Conservation (phyloP, 768 basidiomycete genomes). For the Sistotremastrum suecicum region DNA sequence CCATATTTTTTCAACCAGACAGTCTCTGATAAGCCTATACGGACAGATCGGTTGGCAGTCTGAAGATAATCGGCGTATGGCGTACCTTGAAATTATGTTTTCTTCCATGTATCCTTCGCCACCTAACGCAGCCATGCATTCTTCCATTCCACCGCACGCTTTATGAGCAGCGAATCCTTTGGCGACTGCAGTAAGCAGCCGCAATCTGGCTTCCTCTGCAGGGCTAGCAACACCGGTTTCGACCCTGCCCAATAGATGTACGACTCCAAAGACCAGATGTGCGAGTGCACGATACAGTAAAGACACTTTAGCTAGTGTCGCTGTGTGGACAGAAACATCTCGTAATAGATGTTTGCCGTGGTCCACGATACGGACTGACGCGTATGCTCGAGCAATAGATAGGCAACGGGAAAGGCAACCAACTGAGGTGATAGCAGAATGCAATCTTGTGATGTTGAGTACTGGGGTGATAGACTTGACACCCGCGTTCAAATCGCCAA, state of each 20-base stretch:
- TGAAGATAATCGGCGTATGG: background rate
- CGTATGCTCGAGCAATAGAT: constrained; percentile 50
- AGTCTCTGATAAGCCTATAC: constrained; percentile 43
- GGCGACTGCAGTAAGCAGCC: constrained; percentile 52
- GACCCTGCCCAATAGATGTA: constrained; percentile 42
- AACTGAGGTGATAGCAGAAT: constrained; percentile 42
- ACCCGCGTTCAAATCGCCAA: constrained; percentile 45
- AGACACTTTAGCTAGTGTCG: constrained; percentile 44
- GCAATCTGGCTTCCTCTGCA: constrained; percentile 37
- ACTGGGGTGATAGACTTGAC: constrained; percentile 56
- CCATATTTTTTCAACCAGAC: constrained; percentile 71
- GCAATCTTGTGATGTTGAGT: constrained; percentile 64
- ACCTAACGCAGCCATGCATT: constrained; percentile 60
- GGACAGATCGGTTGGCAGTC: background rate
- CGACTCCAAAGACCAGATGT: constrained; percentile 48
- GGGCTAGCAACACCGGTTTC: constrained; percentile 39
- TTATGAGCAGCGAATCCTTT: constrained; percentile 63
- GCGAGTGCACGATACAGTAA: constrained; percentile 51
- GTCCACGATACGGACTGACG: constrained; percentile 41
- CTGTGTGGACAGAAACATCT: constrained; percentile 48
- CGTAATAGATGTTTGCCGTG: constrained; percentile 34
- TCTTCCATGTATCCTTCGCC: constrained; percentile 81
- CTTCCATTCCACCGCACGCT: constrained; percentile 49
- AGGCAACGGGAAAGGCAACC: constrained; percentile 49
- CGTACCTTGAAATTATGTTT: constrained; percentile 47